Evolutionary conservation across 129 eudicot genomes (phyloP), one percentile per base, ranked within the genome.

Genomic region (Smallanthus sonchifolius): DNA sequence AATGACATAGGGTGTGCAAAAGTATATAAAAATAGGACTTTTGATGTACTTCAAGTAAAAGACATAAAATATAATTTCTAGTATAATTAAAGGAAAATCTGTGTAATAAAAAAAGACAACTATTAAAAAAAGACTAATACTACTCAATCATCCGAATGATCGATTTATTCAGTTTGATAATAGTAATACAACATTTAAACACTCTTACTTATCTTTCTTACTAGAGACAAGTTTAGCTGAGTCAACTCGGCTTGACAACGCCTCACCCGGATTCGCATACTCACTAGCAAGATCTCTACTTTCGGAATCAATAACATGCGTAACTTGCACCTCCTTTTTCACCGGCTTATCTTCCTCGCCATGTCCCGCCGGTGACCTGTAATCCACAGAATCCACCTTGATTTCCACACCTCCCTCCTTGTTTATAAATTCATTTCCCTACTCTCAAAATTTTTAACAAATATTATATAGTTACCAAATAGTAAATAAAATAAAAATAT

Each of bases 401-500:
- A 63, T 75, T 69, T 86, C 87, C 43, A 73, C 72, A 1, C 15
- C 81, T 10, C 90, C 90, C 38, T 86, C 83, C 52, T 82, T 65
- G 63, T 86, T 83, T 20, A 76, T 74, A 24, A 37, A 19, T 69
- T 86, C 90, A 20, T 56, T 74, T 7, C 65, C 87, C 87, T 86
- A 69, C 43, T 49, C n/a, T 7, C 73, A 52, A 39, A 34, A 37
- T 56, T 6, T n/a, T n/a, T n/a, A 24, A 24, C 30, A 24, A 24
- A 24, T 24, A 24, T n/a, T n/a, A n/a, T n/a, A n/a, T n/a, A n/a
- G n/a, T n/a, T n/a, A n/a, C n/a, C n/a, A n/a, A n/a, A n/a, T 24
- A 24, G 30, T 24, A 24, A 48, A 13, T 45, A 10, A 45, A 11
- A 14, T 3, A 55, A 16, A 17, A 17, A 54, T 54, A 19, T 7